phyloP scores from a whole-genome alignment of 177 flowering plant species.

The Tripterygium wilfordii region DNA sequence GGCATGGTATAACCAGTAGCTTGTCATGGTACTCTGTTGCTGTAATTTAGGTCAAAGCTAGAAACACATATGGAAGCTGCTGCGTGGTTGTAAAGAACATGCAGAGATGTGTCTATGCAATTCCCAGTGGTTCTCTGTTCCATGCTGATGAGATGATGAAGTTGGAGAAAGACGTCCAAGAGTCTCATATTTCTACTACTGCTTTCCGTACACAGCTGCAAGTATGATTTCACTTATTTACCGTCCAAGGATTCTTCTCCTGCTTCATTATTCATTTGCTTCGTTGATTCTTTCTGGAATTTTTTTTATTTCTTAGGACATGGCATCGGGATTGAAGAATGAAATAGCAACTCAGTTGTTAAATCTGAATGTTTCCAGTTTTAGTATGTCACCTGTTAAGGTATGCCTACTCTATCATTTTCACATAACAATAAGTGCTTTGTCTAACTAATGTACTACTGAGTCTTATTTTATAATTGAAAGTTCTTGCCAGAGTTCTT shows the following conservation, averaged over 20 bases:
- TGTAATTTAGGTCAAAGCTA: constrained; percentile 81
- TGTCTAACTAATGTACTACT: neutral
- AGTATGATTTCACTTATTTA: constrained; percentile 45
- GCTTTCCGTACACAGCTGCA: constrained; percentile 55
- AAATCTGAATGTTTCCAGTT: constrained; percentile 68
- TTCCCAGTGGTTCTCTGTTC: constrained; percentile 61
- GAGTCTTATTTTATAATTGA: neutral
- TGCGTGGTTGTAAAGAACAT: constrained; percentile 88
- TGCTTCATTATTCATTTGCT: constrained; percentile 2
- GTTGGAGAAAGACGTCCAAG: constrained; percentile 56
- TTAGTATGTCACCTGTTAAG: constrained; percentile 89
- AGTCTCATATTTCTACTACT: constrained; percentile 42
- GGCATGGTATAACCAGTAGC: too few species aligned
- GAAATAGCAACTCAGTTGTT: constrained; percentile 59
- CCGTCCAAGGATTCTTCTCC: too few species aligned
- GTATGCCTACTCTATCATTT: constrained; percentile 28
- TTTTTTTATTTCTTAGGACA: too few species aligned
- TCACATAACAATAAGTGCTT: neutral
- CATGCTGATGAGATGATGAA: constrained; percentile 40
- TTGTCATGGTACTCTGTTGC: too few species aligned
- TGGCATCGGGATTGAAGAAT: constrained; percentile 68
- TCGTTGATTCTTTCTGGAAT: constrained; percentile 3
- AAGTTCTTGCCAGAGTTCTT: too few species aligned
- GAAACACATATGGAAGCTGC: constrained; percentile 71
- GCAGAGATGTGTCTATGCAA: constrained; percentile 87